Percentiles rank a stretch among this genome's conserved stretches.
phyloP scores from a whole-genome alignment of 192 early-diverging fungal species.

The Coemansia sp. region DNA sequence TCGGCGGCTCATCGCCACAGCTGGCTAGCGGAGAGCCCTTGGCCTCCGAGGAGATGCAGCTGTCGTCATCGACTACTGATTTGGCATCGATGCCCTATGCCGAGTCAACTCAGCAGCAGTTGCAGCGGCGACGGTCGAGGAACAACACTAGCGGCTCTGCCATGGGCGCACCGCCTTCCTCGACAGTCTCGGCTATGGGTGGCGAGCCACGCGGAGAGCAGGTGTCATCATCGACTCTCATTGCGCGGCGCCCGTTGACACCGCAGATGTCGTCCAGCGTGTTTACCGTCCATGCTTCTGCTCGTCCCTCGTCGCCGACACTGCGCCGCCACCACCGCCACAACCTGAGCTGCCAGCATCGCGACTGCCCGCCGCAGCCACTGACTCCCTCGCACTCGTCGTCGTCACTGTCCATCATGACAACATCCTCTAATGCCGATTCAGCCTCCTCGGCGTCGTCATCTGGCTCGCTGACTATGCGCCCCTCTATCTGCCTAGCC shows the following conservation, averaged over 20 bases:
- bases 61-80: conserved; percentile 28
- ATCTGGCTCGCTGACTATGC: conserved; percentile 10
- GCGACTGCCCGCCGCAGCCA: conserved; percentile 40
- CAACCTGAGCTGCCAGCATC: conserved; percentile 40
- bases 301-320: conserved; percentile 29
- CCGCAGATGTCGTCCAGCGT: conserved; percentile 39
- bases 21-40: conserved; percentile 14
- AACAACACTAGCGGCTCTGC: conserved; percentile 38
- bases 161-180: conserved; percentile 12
- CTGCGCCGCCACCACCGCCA: conserved; percentile 40
- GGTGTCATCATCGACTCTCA: conserved; percentile 22
- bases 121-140: conserved; percentile 31
- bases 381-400: conserved; percentile 51
- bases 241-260: conserved; percentile 48
- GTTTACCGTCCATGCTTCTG: conserved; percentile 15
- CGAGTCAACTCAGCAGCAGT: conserved; percentile 8
- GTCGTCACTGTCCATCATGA: conserved; percentile 29
- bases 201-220: conserved; percentile 11
- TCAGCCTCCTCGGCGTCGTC: conserved; percentile 12
- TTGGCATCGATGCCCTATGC: conserved; percentile 37
- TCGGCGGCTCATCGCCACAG: conserved; percentile 8
- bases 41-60: conserved; percentile 25
- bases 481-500: not conserved
- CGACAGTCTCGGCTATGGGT: conserved; percentile 21
- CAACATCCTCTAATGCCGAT: conserved; percentile 5